Base-by-base conservation (phyloP, 2,329 filamentous ascomycete genomes). In the Penicillium sp. region DNA sequence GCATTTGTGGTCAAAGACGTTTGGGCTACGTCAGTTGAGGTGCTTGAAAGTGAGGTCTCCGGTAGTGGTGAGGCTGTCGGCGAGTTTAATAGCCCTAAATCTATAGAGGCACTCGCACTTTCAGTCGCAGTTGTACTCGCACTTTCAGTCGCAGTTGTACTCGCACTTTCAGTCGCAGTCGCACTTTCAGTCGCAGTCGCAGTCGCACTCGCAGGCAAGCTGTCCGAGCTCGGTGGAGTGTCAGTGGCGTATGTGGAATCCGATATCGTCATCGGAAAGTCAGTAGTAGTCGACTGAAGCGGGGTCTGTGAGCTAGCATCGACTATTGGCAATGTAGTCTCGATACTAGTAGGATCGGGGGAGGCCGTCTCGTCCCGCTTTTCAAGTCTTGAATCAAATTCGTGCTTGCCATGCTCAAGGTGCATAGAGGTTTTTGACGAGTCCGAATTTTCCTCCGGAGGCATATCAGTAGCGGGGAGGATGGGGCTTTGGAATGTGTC, bases 291-390 rank as follows among this genome's bases (percentile, higher is more conserved):
- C 10, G 60, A 58, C 39, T 57, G 52, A 57, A 55, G 58, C 1
- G 61, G 44, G 9, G 57, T 61, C 7, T 64, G 58, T 4, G 61
- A 61, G 45, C 56, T 58, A 10, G 60, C 54, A 35, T 65, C 63
- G 5, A 65, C 56, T 24, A 63, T 50, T 35, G 65, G 54, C 24
- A 65, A 26, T 24, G 63, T 51, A 14, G 64, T 66, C 34, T 63
- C 49, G 6, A 64, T 50, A 7, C 47, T 39, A 20, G 46, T 53
- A n/a, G 34, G 50, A 2, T 44, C 44, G 22, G 54, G 38, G 7
- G 57, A 37, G 5, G 57, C 55, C 5, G 57, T 40, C 20, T 58
- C 57, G 24, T 63, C 59, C 34, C 64, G 63, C 44, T 61, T 66
- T 10, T 45, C 38, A 16, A 61, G 32, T 4, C 32, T 20, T n/a